Percentiles rank a stretch among this genome's conserved stretches.
These are phyloP conservation scores for Hyparrhenia diplandra DNA, from an alignment of 176 grass and related monocot genomes.

Conservation along the genomic window DNA sequence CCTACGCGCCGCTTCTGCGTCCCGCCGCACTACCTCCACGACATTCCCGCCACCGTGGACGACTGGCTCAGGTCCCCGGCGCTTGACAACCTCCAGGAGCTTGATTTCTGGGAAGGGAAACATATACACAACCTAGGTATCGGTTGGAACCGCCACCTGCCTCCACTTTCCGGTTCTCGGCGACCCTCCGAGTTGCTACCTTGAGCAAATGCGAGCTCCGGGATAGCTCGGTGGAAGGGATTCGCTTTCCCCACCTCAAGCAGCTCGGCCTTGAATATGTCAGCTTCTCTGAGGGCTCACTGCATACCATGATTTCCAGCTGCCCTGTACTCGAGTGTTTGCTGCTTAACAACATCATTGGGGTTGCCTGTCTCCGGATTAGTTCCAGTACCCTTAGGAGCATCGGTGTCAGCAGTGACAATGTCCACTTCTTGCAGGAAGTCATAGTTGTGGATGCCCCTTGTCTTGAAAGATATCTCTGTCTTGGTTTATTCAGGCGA, in stretches of 20 bases:
- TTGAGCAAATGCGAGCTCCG: neutral
- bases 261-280: neutral
- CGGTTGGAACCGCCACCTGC: neutral
- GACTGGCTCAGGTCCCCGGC: neutral
- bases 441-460: neutral
- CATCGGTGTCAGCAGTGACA: neutral
- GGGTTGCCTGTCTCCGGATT: neutral
- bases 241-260: neutral
- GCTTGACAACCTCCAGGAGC: neutral
- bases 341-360: neutral
- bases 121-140: neutral
- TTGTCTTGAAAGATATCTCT: neutral
- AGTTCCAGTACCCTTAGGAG: neutral
- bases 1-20: neutral
- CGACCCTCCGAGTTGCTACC: neutral
- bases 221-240: neutral
- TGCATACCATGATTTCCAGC: neutral
- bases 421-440: neutral
- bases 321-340: neutral
- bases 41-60: neutral
- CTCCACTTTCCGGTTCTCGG: neutral
- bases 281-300: neutral
- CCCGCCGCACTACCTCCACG: neutral
- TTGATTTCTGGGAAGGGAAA: neutral
- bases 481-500: neutral